Evolutionary conservation across 495 filamentous ascomycete species (phyloP).

Genomic region (Podospora bellae-mahoneyi): DNA sequence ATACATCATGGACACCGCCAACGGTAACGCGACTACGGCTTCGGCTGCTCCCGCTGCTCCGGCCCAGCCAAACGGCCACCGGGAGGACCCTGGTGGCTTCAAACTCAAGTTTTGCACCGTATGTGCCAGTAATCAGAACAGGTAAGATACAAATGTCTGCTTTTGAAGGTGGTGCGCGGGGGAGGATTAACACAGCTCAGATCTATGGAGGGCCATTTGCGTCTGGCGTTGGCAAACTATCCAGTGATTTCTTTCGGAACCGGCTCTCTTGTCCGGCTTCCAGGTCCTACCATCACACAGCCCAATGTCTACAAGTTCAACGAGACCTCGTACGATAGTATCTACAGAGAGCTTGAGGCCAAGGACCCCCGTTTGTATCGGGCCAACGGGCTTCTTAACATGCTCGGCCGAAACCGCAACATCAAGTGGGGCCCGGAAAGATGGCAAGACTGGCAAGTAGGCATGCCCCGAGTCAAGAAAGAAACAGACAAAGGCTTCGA

Average conservation of each 20-base stretch:
- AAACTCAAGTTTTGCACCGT: constrained; percentile 97
- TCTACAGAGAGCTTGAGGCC: constrained; percentile 79
- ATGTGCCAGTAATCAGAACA: constrained; percentile 94
- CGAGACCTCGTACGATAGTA: constrained; percentile 83
- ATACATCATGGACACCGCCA: constrained; percentile 35
- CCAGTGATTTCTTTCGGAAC: constrained; percentile 98
- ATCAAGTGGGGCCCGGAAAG: constrained; percentile 95
- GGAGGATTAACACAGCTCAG: constrained; percentile 38
- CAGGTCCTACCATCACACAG: constrained; percentile 83
- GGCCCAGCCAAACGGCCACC: constrained; percentile 38
- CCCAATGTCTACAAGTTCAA: constrained; percentile 99
- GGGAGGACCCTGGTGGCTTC: constrained; percentile 50
- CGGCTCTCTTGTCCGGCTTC: constrained; percentile 88
- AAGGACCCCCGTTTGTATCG: constrained; percentile 89
- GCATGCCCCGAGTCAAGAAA: constrained; percentile 69
- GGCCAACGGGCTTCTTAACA: constrained; percentile 87
- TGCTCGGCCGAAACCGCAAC: constrained; percentile 86
- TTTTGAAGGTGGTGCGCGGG: constrained; percentile 11
- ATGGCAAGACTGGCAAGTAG: constrained; percentile 97
- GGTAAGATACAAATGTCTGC: constrained; percentile 48
- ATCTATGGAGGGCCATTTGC: constrained; percentile 96
- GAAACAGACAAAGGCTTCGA: constrained; percentile 60
- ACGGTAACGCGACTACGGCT: constrained; percentile 27
- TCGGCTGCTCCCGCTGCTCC: constrained; percentile 20
- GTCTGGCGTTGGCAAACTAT: constrained; percentile 77